Conservation (phyloP, 768 basidiomycete species). For the Mycena crocata region DNA sequence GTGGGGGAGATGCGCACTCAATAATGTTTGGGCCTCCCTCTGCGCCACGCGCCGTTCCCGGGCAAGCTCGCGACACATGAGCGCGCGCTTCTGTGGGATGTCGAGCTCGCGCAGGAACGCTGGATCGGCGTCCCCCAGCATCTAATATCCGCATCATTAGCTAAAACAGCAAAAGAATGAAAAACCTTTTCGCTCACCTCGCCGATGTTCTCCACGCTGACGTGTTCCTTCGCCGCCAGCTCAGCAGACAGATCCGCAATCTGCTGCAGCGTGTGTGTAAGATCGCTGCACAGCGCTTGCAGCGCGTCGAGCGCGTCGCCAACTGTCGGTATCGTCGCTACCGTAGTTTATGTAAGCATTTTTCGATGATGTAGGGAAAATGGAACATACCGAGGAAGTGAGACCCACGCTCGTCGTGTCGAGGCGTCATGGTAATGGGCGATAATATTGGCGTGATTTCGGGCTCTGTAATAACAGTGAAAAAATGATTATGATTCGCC, state of each 20-base stretch:
- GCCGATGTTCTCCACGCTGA: slow-evolving; percentile 75
- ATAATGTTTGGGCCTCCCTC: slow-evolving; percentile 62
- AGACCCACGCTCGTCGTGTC: slow-evolving; percentile 66
- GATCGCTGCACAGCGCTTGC: slow-evolving; percentile 69
- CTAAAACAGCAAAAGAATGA: not conserved
- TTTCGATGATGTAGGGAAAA: not conserved
- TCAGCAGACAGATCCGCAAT: slow-evolving; percentile 77
- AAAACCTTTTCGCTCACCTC: slow-evolving; percentile 68
- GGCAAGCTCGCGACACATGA: slow-evolving; percentile 74
- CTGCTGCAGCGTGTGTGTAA: slow-evolving; percentile 71
- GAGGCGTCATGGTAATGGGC: slow-evolving; percentile 68
- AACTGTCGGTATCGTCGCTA: slow-evolving; percentile 82
- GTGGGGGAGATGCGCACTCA: slow-evolving; percentile 56
- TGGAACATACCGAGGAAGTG: slow-evolving; percentile 67
- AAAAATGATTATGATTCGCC: not conserved
- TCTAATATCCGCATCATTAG: slow-evolving; percentile 42
- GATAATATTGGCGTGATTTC: slow-evolving; percentile 80
- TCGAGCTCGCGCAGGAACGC: slow-evolving; percentile 75
- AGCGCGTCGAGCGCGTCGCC: slow-evolving; percentile 80
- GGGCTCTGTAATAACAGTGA: slow-evolving; percentile 60
- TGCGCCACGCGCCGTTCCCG: slow-evolving; percentile 53
- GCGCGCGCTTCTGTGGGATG: slow-evolving; percentile 71
- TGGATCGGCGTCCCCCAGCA: slow-evolving; percentile 63
- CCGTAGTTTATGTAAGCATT: slow-evolving; percentile 8
- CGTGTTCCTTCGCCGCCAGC: slow-evolving; percentile 76